Conservation (phyloP, 106 monocot genomes). For the Gastrodia elata region DNA sequence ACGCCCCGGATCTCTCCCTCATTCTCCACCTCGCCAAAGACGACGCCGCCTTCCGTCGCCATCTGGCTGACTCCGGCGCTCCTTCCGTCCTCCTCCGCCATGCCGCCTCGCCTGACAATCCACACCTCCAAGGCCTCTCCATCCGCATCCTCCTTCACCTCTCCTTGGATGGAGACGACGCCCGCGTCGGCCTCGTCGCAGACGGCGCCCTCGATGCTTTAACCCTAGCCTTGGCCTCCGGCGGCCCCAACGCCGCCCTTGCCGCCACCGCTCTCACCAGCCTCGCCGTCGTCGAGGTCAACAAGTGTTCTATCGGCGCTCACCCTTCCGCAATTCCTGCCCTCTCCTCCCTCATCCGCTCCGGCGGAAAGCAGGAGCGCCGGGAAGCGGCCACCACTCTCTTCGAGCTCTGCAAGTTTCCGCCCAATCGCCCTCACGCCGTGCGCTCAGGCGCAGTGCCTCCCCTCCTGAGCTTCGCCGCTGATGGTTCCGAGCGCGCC, state of each 20-base stretch:
- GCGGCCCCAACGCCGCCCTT: slow-evolving; percentile 15
- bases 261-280: slow-evolving; percentile 55
- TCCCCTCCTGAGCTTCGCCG: slow-evolving; percentile 19
- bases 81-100: slow-evolving; percentile 25
- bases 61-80: slow-evolving; percentile 18
- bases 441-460: slow-evolving; percentile 32
- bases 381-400: slow-evolving; percentile 45
- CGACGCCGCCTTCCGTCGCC: slow-evolving; percentile 11
- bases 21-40: slow-evolving; percentile 14
- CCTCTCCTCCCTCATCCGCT: slow-evolving; percentile 20
- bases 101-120: slow-evolving; percentile 6
- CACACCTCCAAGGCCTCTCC: slow-evolving; percentile 29
- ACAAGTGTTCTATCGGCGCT: slow-evolving; percentile 56
- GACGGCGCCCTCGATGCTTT: slow-evolving; percentile 42
- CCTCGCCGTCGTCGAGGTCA: slow-evolving; percentile 52
- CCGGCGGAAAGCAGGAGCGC: slow-evolving; percentile 28
- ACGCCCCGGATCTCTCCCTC: slow-evolving; percentile 14
- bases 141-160: slow-evolving; percentile 35
- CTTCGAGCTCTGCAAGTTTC: slow-evolving; percentile 42
- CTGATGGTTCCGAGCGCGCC: slow-evolving; percentile 39
- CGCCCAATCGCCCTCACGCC: slow-evolving; percentile 28
- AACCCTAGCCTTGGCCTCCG: slow-evolving; percentile 10
- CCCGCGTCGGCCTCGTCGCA: slow-evolving; percentile 54
- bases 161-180: slow-evolving; percentile 53
- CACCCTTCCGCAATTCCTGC: slow-evolving; percentile 32